Base-by-base conservation (phyloP, 306 rosid genomes). In the Cicer chorassanicum region DNA sequence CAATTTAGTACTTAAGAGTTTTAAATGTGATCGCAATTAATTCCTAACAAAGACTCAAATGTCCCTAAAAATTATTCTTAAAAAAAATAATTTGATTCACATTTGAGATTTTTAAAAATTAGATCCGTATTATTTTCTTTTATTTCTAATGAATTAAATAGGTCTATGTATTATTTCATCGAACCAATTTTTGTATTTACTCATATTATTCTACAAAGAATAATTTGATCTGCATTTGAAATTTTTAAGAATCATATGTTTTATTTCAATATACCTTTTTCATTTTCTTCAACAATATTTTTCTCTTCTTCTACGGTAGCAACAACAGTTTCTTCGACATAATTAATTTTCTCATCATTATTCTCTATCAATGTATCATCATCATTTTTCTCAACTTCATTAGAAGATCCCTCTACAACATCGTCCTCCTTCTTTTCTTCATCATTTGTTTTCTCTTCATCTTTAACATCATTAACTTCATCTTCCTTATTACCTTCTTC, bases 311-410 rank as follows among this genome's bases (percentile, higher is more conserved):
- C 61, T 57, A 9, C 43, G 11, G 10, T 39, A 45, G 0, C 15
- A 54, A 1, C 61, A 39, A 4, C 7, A 16, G 4, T 29, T 29
- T 29, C 34, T 29, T 24, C 67, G 61, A 34, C 43, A 50, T 12
- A 61, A 75, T 68, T 68, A 64, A 39, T 54, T 56, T 82, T 82
- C 49, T 60, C 36, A 61, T 61, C 80, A 53, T 29, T 29, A 29
- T 19, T 63, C 51, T 78, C 60, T 39, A 50, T 51, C 80, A 68
- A 60, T n/a, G 80, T 40, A 43, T 19, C 59, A 36, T 29, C 4
- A 3, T 61, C 67, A 16, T 54, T 54, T 76, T 83, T 80, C 6
- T 53, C 75, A 57, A 18, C 81, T 24, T 87, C 61, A 5, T 51
- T 55, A 40, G 49, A 34, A 65, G 50, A 6, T 62, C 8, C 48